phyloP scores from a whole-genome alignment of 352 stramenopile genomes.

The Blastocystis sp. region DNA sequence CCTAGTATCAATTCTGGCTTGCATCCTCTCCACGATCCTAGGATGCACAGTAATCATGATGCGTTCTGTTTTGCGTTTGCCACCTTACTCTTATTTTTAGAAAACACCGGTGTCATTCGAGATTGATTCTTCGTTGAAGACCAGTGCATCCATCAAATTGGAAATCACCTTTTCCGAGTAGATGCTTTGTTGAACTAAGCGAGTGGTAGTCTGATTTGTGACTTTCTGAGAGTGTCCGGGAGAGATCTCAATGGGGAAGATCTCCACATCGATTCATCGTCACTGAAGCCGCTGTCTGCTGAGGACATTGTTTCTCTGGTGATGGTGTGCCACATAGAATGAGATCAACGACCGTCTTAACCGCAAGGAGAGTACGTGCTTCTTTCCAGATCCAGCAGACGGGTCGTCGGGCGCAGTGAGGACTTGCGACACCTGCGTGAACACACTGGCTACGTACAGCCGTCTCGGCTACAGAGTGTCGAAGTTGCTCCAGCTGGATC shows the following conservation, averaged over 20 bases:
- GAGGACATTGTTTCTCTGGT: neutral
- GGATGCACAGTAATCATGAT: neutral
- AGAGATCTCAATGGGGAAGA: neutral
- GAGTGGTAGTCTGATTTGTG: neutral
- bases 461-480: neutral
- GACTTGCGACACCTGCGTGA: neutral
- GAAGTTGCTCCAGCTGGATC: neutral
- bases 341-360: neutral
- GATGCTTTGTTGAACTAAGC: neutral
- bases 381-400: neutral
- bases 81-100: neutral
- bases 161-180: neutral
- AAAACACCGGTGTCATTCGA: neutral
- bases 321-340: neutral
- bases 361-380: neutral
- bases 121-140: neutral
- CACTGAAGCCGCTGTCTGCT: neutral
- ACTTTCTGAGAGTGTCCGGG: neutral
- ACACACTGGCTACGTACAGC: neutral
- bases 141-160: neutral
- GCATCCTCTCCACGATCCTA: neutral
- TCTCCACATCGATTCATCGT: neutral
- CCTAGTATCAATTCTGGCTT: slow-evolving; percentile 5
- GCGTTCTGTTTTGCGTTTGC: neutral
- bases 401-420: neutral